phyloP scores from a whole-genome alignment of 306 rosid genomes.

The Cucumis melo region DNA sequence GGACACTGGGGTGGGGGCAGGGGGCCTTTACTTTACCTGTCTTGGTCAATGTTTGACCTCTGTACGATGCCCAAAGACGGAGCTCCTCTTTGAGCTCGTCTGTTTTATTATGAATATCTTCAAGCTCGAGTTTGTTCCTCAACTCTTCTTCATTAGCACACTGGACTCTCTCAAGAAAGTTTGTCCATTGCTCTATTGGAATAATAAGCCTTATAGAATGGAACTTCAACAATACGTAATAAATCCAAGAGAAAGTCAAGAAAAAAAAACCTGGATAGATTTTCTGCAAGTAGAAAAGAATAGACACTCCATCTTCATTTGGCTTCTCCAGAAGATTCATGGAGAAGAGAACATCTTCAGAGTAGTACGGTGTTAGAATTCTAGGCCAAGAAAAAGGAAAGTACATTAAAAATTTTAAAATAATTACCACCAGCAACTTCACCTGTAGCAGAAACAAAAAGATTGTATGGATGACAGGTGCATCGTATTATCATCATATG shows the following conservation, averaged over 20 bases:
- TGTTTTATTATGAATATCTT: too few relatives aligned
- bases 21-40: slow-evolving; percentile 44
- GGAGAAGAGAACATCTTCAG: slow-evolving; percentile 77
- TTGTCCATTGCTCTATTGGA: slow-evolving; percentile 77
- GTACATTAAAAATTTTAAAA: neutral
- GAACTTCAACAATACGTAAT: slow-evolving; percentile 1
- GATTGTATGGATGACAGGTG: neutral
- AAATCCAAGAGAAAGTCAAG: neutral
- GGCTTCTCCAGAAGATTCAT: slow-evolving; percentile 32
- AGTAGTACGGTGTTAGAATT: slow-evolving; percentile 70
- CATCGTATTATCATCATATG: neutral
- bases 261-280: slow-evolving; percentile 67
- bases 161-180: slow-evolving; percentile 65
- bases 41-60: slow-evolving; percentile 96
- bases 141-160: slow-evolving; percentile 40
- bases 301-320: slow-evolving; percentile 92
- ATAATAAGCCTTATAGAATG: slow-evolving; percentile 10
- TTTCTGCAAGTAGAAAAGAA: slow-evolving; percentile 88
- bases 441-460: neutral
- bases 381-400: slow-evolving; percentile 31
- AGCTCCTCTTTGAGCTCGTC: slow-evolving; percentile 52
- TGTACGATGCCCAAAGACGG: slow-evolving; percentile 87
- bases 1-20: neutral
- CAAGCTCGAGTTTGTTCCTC: slow-evolving; percentile 5
- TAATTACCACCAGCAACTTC: neutral